Conservation (phyloP, 345 rosid species). For the Murraya paniculata region DNA sequence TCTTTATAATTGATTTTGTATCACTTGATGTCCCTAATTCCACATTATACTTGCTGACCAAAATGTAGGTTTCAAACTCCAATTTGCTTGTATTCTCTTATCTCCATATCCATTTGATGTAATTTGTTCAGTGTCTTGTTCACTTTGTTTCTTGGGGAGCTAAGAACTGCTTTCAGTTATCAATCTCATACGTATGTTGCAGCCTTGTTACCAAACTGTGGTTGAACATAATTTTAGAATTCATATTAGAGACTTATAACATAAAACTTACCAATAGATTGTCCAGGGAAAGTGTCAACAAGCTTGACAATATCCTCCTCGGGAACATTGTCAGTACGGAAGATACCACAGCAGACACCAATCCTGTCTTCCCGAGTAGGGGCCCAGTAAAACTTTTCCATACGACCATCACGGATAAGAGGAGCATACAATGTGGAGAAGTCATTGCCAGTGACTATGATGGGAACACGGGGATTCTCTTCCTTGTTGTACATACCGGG, state of each 20-base stretch:
- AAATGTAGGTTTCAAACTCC: too few relatives aligned
- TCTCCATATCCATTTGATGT: too few relatives aligned
- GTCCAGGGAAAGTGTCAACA: slow-evolving; percentile 53
- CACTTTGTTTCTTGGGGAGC: too few relatives aligned
- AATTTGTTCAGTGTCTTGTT: too few relatives aligned
- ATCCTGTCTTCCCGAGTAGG: slow-evolving; percentile 55
- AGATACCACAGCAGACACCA: slow-evolving; percentile 50
- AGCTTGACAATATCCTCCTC: slow-evolving; percentile 45
- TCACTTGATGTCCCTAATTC: too few relatives aligned
- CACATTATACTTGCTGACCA: too few relatives aligned
- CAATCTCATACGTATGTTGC: too few relatives aligned
- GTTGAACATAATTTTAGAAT: not conserved
- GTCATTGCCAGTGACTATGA: slow-evolving; percentile 56
- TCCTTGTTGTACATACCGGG: slow-evolving; percentile 56
- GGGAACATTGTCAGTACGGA: slow-evolving; percentile 38
- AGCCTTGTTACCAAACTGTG: too few relatives aligned
- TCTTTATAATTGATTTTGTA: not conserved
- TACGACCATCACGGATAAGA: slow-evolving; percentile 56
- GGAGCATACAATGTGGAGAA: slow-evolving; percentile 61
- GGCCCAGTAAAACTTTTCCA: slow-evolving; percentile 68
- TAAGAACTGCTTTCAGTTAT: too few relatives aligned
- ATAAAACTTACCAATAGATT: slow-evolving; percentile 45
- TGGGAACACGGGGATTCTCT: slow-evolving; percentile 54
- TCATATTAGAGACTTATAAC: not conserved
- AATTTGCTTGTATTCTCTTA: too few relatives aligned